Evolutionary conservation across 2,329 filamentous ascomycete species (phyloP), one percentile per base, ranked within the genome.

Genomic region (Paraphoma chrysanthemicola): DNA sequence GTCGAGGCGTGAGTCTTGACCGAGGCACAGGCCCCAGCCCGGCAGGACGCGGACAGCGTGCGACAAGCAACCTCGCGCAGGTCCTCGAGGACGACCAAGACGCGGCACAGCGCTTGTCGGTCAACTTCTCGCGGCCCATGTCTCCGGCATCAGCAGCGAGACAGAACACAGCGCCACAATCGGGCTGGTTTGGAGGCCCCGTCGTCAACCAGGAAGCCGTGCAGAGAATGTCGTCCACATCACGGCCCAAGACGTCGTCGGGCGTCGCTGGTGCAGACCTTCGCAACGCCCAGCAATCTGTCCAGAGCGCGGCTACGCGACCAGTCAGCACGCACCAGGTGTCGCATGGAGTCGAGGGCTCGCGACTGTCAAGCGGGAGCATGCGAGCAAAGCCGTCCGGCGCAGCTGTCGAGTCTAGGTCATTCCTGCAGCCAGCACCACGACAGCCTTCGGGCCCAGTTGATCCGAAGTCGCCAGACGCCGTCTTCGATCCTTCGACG

Each of bases 111-210:
- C 76, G 78, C 57, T 80, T 72, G 7, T 53, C 51, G 1, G 74
- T 83, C 64, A 86, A 86, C 72, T 85, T 85, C 66, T 86, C 84
- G 44, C 79, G 82, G 30, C 83, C 83, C 39, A 83, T 82, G 60
- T 79, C 79, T 49, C 73, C 84, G 11, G 12, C 64, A 57, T 44
- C 55, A 36, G 41, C 52, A 45, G 36, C 57, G 43, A 39, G 43
- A 11, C 56, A 59, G 44, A 60, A 52, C 36, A 51, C 63, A 30
- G 59, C 54, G 41, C 54, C 57, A 3, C 60, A 53, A 51, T 61
- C 45, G 44, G 61, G 80, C 72, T 79, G 77, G 76, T 79, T 77
- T 47, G 70, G 68, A 30, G 71, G 69, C 7, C 77, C 78, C 5
- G 69, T 78, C 11, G 69, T 71, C 29, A 69, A 76, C 53, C 48